Evolutionary conservation across 176 grass and related monocot species (phyloP).

Genomic region (Avena atlantica): DNA sequence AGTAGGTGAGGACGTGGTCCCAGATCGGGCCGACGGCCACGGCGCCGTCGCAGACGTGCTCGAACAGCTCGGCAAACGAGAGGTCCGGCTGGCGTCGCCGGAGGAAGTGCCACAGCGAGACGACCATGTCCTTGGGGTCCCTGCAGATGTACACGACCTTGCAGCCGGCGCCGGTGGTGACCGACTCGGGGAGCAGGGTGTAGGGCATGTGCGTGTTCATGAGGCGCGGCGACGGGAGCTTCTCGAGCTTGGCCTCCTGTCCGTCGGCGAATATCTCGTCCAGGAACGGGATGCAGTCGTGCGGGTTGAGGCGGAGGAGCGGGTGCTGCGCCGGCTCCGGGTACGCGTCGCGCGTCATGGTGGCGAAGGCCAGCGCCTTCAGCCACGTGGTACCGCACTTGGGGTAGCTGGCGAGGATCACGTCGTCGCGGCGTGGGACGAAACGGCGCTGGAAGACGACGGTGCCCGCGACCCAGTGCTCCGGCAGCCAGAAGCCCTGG

Average conservation of each 20-base stretch:
- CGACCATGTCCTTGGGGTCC: constrained; percentile 54
- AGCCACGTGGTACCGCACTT: constrained; percentile 52
- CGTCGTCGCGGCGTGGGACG: constrained; percentile 38
- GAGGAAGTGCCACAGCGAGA: constrained; percentile 46
- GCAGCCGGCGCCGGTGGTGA: constrained; percentile 24
- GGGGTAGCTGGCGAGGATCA: constrained; percentile 50
- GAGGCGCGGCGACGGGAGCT: constrained; percentile 54
- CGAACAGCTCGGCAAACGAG: constrained; percentile 45
- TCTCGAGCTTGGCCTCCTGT: constrained; percentile 26
- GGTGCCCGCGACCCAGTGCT: constrained; percentile 19
- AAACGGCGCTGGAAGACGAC: constrained; percentile 42
- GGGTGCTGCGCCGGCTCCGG: constrained; percentile 40
- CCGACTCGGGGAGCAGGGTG: constrained; percentile 39
- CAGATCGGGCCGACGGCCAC: constrained; percentile 46
- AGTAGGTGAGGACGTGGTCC: constrained; percentile 59
- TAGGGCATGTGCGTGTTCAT: constrained; percentile 63
- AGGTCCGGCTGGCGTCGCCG: neutral
- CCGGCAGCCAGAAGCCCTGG: constrained; percentile 39
- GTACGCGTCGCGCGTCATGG: constrained; percentile 27
- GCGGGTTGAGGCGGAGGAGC: constrained; percentile 56
- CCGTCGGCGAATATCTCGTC: constrained; percentile 43
- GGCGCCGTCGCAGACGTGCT: constrained; percentile 51
- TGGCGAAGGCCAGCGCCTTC: constrained; percentile 38
- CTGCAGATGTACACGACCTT: constrained; percentile 50
- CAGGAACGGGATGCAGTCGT: constrained; percentile 54